Evolutionary conservation across 805 yeast genomes (phyloP).

Genomic region (Wickerhamia fluorescens): DNA sequence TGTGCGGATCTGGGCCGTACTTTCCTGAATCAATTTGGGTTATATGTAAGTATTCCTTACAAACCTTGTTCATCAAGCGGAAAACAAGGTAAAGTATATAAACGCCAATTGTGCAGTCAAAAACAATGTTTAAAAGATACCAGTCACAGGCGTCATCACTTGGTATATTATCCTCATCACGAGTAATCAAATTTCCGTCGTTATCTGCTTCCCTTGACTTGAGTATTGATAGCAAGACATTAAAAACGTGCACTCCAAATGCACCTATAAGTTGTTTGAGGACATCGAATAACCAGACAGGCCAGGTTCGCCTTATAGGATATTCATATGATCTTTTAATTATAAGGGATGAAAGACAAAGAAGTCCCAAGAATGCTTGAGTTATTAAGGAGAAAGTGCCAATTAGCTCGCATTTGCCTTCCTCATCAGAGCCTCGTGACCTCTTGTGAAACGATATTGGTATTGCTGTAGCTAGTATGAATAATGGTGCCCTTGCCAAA

Average conservation of each 20-base stretch:
- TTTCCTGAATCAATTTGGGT: slow-evolving; percentile 46
- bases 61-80: slow-evolving; percentile 34
- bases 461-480: slow-evolving; percentile 1
- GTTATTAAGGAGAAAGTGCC: slow-evolving; percentile 84
- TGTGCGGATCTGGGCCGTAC: slow-evolving; percentile 59
- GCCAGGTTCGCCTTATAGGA: slow-evolving; percentile 78
- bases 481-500: slow-evolving; percentile 4
- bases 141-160: slow-evolving; percentile 75
- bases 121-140: slow-evolving; percentile 81
- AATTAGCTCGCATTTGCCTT: slow-evolving; percentile 40
- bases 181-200: not conserved
- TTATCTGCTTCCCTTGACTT: slow-evolving; percentile 21
- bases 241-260: slow-evolving; percentile 71
- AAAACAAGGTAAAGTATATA: slow-evolving; percentile 61
- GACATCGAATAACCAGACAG: slow-evolving; percentile 85
- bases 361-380: slow-evolving; percentile 68
- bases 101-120: slow-evolving; percentile 93
- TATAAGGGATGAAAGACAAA: slow-evolving; percentile 68
- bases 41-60: slow-evolving; percentile 35
- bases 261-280: slow-evolving; percentile 88
- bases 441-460: slow-evolving; percentile 3
- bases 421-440: slow-evolving; percentile 10
- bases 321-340: slow-evolving; percentile 71
- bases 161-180: not conserved
- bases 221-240: slow-evolving; percentile 62